phyloP scores from a whole-genome alignment of 345 rosid genomes.

The Linum tenue region DNA sequence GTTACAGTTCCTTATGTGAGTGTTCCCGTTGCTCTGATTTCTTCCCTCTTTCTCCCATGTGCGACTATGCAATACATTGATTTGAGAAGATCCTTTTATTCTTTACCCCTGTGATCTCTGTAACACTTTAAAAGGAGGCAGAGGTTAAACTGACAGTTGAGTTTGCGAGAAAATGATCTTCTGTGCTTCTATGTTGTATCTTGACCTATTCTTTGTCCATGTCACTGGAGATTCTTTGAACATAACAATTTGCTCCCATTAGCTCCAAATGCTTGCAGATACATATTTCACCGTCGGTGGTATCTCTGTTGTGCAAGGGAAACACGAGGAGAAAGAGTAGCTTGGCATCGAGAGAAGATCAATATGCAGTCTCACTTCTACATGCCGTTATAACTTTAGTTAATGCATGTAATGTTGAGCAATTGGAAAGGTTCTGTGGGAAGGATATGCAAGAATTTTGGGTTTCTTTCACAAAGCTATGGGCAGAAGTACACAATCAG shows the following conservation, averaged over 20 bases:
- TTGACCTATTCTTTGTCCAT: too few relatives aligned
- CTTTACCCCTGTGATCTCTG: background rate
- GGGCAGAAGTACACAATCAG: conserved; percentile 30
- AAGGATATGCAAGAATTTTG: conserved; percentile 23
- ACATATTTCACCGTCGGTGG: conserved; percentile 16
- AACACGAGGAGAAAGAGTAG: conserved; percentile 1
- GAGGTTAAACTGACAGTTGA: too few relatives aligned
- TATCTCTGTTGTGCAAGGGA: conserved; percentile 20
- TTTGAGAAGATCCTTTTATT: background rate
- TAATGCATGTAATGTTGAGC: conserved; percentile 31
- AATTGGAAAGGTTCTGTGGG: conserved; percentile 28
- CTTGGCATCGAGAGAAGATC: conserved; percentile 25
- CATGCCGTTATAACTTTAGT: conserved; percentile 30
- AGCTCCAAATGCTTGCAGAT: conserved; percentile 40
- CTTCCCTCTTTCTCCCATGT: background rate
- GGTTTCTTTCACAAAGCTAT: conserved; percentile 24
- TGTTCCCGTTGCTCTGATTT: conserved; percentile 3
- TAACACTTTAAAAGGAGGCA: too few relatives aligned
- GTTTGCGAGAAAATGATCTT: background rate
- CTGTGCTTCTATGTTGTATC: too few relatives aligned
- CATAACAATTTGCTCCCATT: conserved; percentile 17
- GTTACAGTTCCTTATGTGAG: conserved; percentile 37
- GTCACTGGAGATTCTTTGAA: background rate
- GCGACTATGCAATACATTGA: background rate
- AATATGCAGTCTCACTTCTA: conserved; percentile 23